These are phyloP conservation scores for Nyssa sinensis DNA, from an alignment of 148 eudicot genomes.

Conservation along the genomic window DNA sequence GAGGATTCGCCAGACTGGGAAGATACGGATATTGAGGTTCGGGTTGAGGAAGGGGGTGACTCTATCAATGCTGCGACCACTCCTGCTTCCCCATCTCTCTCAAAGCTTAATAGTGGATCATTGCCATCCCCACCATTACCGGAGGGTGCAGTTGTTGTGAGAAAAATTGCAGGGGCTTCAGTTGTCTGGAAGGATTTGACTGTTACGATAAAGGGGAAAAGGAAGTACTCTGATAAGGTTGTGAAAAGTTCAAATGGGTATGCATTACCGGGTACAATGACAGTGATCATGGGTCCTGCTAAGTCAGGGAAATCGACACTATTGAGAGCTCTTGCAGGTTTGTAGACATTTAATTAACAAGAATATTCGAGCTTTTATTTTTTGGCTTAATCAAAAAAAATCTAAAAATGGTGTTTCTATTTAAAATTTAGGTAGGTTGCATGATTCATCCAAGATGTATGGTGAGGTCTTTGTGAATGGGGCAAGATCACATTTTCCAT, in stretches of 20 bases:
- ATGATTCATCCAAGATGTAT: constrained; percentile 68
- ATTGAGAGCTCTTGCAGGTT: constrained; percentile 95
- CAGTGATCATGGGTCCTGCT: constrained; percentile 99
- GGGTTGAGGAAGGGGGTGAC: constrained; percentile 75
- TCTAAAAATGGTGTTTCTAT: constrained; percentile 5
- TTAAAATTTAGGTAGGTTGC: constrained; percentile 70
- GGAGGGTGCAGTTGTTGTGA: constrained; percentile 52
- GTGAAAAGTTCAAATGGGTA: constrained; percentile 90
- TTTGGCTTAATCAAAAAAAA: constrained; percentile 2
- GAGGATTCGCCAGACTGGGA: constrained; percentile 99
- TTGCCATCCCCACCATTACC: constrained; percentile 77
- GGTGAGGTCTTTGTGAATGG: constrained; percentile 94
- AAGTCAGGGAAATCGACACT: constrained; percentile 96
- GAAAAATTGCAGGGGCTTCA: constrained; percentile 82
- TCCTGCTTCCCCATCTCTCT: constrained; percentile 75
- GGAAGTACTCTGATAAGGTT: constrained; percentile 88
- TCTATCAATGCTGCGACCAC: constrained; percentile 78
- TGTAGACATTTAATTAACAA: neutral
- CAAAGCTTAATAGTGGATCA: constrained; percentile 85
- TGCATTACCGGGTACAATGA: constrained; percentile 94
- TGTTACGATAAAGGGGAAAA: constrained; percentile 75
- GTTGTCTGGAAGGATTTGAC: constrained; percentile 92
- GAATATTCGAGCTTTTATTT: neutral
- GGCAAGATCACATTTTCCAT: constrained; percentile 62
- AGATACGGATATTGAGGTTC: constrained; percentile 76